These are phyloP conservation scores for Sclerotiophoma versabilis DNA, from an alignment of 2,329 filamentous ascomycete genomes.

Conservation along the genomic window DNA sequence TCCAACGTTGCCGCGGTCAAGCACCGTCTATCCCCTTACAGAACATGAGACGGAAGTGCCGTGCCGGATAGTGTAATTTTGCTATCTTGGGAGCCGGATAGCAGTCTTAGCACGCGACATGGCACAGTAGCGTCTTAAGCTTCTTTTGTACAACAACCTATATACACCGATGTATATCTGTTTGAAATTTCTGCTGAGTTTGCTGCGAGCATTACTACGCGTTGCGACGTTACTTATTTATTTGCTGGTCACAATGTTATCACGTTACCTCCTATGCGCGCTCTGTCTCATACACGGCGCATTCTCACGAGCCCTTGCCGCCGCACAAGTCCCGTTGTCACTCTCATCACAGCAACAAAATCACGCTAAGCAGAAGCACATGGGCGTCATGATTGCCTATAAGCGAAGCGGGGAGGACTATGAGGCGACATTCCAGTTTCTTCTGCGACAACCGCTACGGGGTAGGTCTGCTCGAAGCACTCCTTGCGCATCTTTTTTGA, in stretches of 20 bases:
- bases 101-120: slow-evolving; percentile 9
- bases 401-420: slow-evolving; percentile 8
- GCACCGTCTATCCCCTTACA: slow-evolving; percentile 8
- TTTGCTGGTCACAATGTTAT: not conserved
- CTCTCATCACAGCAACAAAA: not conserved
- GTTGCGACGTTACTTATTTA: no score
- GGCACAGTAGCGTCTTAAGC: not conserved
- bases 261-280: not conserved
- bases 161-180: not conserved
- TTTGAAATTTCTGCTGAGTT: not conserved
- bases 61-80: slow-evolving; percentile 1
- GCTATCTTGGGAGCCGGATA: not conserved
- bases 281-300: not conserved
- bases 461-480: not conserved
- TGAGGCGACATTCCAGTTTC: slow-evolving; percentile 25
- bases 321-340: slow-evolving; percentile 4
- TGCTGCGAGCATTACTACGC: no score
- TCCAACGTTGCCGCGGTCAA: not conserved
- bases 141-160: not conserved
- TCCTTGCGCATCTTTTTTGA: not conserved
- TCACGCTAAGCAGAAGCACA: not conserved
- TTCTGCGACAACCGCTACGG: slow-evolving; percentile 13
- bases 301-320: not conserved
- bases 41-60: not conserved
- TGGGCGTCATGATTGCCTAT: slow-evolving; percentile 1